These are phyloP conservation scores for Heimioporus retisporus DNA, from an alignment of 1,284 basidiomycete genomes.

Conservation along the genomic window DNA sequence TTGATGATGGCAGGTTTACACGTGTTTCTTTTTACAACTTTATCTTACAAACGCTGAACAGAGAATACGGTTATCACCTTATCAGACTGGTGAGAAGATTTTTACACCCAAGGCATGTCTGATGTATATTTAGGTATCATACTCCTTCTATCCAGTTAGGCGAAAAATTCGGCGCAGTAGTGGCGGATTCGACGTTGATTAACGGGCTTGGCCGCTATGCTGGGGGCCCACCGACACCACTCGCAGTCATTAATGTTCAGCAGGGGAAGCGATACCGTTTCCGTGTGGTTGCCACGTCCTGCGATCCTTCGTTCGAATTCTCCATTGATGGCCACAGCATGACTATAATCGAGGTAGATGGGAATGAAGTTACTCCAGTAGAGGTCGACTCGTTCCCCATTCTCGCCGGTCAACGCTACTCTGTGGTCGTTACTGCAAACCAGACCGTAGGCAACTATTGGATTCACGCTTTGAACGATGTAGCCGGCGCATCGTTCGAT, in stretches of 20 bases:
- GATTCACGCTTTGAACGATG: constrained; percentile 45
- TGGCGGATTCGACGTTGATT: constrained; percentile 54
- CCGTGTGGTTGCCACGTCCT: constrained; percentile 47
- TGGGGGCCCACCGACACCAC: constrained; percentile 40
- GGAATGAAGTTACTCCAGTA: constrained; percentile 51
- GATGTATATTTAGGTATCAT: constrained; percentile 37
- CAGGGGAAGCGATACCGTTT: constrained; percentile 43
- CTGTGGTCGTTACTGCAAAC: constrained; percentile 47
- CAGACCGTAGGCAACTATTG: constrained; percentile 55
- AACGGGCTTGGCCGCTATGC: constrained; percentile 59
- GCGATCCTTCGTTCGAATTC: constrained; percentile 49
- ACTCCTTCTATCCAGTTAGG: constrained; percentile 23
- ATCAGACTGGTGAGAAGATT: constrained; percentile 24
- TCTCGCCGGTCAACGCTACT: constrained; percentile 54
- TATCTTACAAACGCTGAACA: constrained; percentile 18
- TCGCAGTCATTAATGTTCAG: constrained; percentile 47
- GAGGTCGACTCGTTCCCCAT: constrained; percentile 52
- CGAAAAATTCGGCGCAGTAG: constrained; percentile 1
- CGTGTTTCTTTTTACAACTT: constrained; percentile 11
- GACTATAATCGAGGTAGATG: constrained; percentile 63
- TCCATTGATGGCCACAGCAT: constrained; percentile 54
- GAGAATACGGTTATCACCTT: constrained; percentile 43
- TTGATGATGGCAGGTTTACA: constrained; percentile 47
- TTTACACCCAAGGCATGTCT: neutral
- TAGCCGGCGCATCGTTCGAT: constrained; percentile 34